Percentiles rank a stretch among this genome's conserved stretches.
Evolutionary conservation across 2,329 filamentous ascomycete genomes (phyloP).

Genomic region (Neophaeococcomyces mojaviensis): DNA sequence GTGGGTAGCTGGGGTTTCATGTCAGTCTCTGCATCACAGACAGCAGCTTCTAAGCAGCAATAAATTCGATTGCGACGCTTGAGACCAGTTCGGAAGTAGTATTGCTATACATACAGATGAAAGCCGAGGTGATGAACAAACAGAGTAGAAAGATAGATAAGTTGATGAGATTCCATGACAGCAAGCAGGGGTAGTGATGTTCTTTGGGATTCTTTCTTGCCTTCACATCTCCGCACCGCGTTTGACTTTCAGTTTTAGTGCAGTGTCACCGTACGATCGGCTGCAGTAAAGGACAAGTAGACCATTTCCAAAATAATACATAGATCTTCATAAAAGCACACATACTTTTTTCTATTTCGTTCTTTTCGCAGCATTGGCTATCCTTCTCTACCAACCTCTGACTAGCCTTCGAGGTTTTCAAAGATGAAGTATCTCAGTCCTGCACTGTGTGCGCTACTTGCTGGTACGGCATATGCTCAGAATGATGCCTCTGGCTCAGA

Average conservation of each 20-base stretch:
- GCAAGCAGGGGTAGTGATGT: background rate
- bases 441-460: constrained; percentile 58
- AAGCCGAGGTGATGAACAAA: too few relatives aligned
- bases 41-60: too few relatives aligned
- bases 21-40: too few relatives aligned
- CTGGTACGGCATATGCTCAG: constrained; percentile 59
- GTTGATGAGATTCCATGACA: background rate
- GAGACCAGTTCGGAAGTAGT: too few relatives aligned
- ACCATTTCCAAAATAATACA: constrained; percentile 4
- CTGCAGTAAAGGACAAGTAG: constrained; percentile 8
- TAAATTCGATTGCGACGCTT: too few relatives aligned
- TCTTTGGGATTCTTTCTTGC: constrained; percentile 3
- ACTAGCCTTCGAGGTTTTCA: constrained; percentile 67
- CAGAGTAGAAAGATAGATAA: too few relatives aligned
- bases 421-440: constrained; percentile 62
- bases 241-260: constrained; percentile 5
- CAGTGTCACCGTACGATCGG: constrained; percentile 1
- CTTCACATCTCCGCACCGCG: constrained; percentile 7
- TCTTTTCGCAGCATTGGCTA: constrained; percentile 4
- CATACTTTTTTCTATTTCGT: background rate
- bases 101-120: too few relatives aligned
- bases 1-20: too few relatives aligned
- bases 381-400: constrained; percentile 13
- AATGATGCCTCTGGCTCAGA: constrained; percentile 58
- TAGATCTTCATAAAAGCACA: background rate